A percentile compares a stretch with the other conserved stretches of the same genome.
These are phyloP conservation scores for Penicillium digitatum DNA, from an alignment of 2,329 filamentous ascomycete genomes.

Conservation along the genomic window DNA sequence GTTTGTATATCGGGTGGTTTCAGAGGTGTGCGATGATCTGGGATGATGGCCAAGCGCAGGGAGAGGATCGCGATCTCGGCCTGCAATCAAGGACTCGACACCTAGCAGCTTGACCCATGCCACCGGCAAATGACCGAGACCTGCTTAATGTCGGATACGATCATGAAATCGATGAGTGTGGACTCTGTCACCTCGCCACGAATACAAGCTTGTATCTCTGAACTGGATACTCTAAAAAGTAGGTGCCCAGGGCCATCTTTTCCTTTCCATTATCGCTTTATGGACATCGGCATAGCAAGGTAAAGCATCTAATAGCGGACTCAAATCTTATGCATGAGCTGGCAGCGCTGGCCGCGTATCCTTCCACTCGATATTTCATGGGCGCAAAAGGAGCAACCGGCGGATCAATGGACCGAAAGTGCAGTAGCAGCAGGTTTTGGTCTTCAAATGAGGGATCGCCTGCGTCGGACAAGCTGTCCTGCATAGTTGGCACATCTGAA, in stretches of 20 bases:
- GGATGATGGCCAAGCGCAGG: constrained; percentile 26
- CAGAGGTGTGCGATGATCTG: constrained; percentile 7
- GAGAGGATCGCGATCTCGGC: constrained; percentile 35
- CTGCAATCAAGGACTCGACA: constrained; percentile 36
- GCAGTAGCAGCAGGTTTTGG: constrained; percentile 28
- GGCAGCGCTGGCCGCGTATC: constrained; percentile 28
- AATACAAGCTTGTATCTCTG: constrained; percentile 29
- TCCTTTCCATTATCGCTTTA: constrained; percentile 26
- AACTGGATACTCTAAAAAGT: constrained; percentile 31
- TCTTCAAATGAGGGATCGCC: constrained; percentile 27
- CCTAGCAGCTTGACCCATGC: constrained; percentile 36
- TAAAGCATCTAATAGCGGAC: constrained; percentile 27
- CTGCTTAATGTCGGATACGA: constrained; percentile 30
- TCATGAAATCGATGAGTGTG: constrained; percentile 25
- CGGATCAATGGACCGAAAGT: constrained; percentile 28
- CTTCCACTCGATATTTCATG: constrained; percentile 32
- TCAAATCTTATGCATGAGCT: constrained; percentile 24
- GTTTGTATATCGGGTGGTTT: background rate
- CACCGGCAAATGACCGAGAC: constrained; percentile 27
- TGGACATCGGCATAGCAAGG: constrained; percentile 36
- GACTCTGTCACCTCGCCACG: constrained; percentile 25
- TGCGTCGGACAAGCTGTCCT: constrained; percentile 21
- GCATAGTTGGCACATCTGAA: constrained; percentile 14
- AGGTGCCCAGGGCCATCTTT: constrained; percentile 27
- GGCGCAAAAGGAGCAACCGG: constrained; percentile 33